These are phyloP conservation scores for Ogataea methylovora DNA, from an alignment of 805 yeast genomes.

Conservation along the genomic window DNA sequence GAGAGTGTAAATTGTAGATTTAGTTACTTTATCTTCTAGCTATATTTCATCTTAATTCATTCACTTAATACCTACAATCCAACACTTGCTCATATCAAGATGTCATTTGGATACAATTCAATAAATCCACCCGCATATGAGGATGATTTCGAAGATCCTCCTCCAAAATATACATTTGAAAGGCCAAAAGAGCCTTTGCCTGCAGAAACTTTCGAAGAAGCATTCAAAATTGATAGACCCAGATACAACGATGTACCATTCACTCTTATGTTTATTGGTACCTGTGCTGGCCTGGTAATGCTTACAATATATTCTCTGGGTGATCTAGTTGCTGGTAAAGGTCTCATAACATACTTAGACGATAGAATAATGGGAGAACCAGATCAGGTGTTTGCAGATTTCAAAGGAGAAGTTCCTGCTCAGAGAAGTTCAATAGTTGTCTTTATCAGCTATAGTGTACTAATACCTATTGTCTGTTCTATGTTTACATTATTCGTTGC, in stretches of 20 bases:
- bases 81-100: not conserved
- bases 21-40: no score
- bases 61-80: no score
- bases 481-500: slow-evolving; percentile 14
- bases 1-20: no score
- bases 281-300: slow-evolving; percentile 50
- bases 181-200: slow-evolving; percentile 22
- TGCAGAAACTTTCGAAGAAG: slow-evolving; percentile 48
- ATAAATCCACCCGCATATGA: slow-evolving; percentile 3
- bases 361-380: slow-evolving; percentile 2
- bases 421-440: slow-evolving; percentile 1
- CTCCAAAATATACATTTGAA: slow-evolving; percentile 23
- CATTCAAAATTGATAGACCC: slow-evolving; percentile 58
- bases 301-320: not conserved
- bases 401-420: not conserved
- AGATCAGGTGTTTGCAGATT: slow-evolving; percentile 3
- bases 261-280: slow-evolving; percentile 37
- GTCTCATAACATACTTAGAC: not conserved
- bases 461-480: slow-evolving; percentile 16
- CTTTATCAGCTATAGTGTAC: slow-evolving; percentile 8
- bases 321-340: not conserved
- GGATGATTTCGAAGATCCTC: slow-evolving; percentile 14
- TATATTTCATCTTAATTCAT: no score
- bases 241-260: slow-evolving; percentile 68
- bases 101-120: not conserved